Base-by-base conservation (phyloP, 208 protist species). In the Acanthamoeba culbertsoni region DNA sequence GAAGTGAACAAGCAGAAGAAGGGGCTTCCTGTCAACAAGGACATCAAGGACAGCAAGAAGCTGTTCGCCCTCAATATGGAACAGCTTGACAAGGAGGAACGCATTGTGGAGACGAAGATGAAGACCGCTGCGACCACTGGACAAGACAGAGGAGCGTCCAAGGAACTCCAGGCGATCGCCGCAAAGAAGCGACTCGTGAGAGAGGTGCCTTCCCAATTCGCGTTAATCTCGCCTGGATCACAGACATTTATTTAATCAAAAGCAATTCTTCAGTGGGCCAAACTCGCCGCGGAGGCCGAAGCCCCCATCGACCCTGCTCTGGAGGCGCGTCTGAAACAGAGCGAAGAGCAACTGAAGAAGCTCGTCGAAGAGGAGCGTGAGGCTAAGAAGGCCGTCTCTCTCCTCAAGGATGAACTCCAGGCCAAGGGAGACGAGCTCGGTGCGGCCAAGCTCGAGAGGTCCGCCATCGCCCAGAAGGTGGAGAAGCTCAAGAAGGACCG, bases 251-350 rank as follows among this genome's bases (percentile, higher is more conserved):
- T n/a, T n/a, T n/a, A n/a, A n/a, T n/a, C n/a, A n/a, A n/a, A n/a
- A n/a, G n/a, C n/a, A n/a, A n/a, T n/a, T n/a, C n/a, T n/a, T n/a
- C 59, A 68, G 59, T 68, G 59, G 59, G 59, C 59, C 59, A 68
- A 68, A 33, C 40, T 68, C n/a, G 59, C 59, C 59, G n/a, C 31
- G 28, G 59, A 68, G 59, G 59, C 59, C 18, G 59, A 68, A 14
- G 59, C 59, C 8, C 59, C 59, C 28, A 33, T 68, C 20, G n/a
- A 68, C 28, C 59, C 59, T 10, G 28, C 59, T 26, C 59, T 68
- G 59, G 59, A 68, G 12, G 59, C 59, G 3, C 59, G 59, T 33
- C 59, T 68, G 31, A 68, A 68, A 33, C 31, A 68, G n/a, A 26
- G 31, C 59, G 59, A 68, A 6, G 59, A 68, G 28, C 31, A 68